Conservation (phyloP, 495 filamentous ascomycete genomes). For the Penicillium angulare region DNA sequence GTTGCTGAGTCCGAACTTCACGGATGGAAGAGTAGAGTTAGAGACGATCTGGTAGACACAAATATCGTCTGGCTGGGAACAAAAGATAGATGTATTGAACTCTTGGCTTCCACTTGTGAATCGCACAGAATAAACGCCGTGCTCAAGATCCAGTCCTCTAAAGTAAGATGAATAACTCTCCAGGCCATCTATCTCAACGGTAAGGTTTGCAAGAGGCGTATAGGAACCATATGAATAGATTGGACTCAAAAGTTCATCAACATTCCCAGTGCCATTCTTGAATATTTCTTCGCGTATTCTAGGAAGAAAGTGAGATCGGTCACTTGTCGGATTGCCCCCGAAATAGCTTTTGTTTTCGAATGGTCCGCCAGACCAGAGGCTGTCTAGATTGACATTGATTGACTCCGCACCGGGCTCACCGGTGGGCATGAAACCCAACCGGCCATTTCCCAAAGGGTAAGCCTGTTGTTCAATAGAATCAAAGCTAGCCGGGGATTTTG, state of each 20-base stretch:
- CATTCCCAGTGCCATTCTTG: constrained; percentile 43
- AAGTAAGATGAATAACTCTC: constrained; percentile 31
- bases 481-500: constrained; percentile 19
- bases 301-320: constrained; percentile 30
- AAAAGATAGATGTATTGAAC: constrained; percentile 22
- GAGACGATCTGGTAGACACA: constrained; percentile 45
- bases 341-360: constrained; percentile 38
- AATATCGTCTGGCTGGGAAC: constrained; percentile 48
- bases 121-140: constrained; percentile 32
- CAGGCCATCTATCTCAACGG: constrained; percentile 31
- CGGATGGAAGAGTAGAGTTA: constrained; percentile 26
- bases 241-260: constrained; percentile 37
- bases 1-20: constrained; percentile 35
- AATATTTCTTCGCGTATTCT: constrained; percentile 46
- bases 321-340: constrained; percentile 44
- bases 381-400: constrained; percentile 44
- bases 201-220: constrained; percentile 44
- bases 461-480: constrained; percentile 24
- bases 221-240: constrained; percentile 43
- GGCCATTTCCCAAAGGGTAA: constrained; percentile 39
- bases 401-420: constrained; percentile 35
- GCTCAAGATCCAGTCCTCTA: constrained; percentile 40
- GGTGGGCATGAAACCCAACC: constrained; percentile 38
- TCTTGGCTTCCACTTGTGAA: not conserved
- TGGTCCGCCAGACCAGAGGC: constrained; percentile 45